Evolutionary conservation across 805 yeast species (phyloP), one percentile per base, ranked within the genome.

Genomic region (Candida tallmaniae): DNA sequence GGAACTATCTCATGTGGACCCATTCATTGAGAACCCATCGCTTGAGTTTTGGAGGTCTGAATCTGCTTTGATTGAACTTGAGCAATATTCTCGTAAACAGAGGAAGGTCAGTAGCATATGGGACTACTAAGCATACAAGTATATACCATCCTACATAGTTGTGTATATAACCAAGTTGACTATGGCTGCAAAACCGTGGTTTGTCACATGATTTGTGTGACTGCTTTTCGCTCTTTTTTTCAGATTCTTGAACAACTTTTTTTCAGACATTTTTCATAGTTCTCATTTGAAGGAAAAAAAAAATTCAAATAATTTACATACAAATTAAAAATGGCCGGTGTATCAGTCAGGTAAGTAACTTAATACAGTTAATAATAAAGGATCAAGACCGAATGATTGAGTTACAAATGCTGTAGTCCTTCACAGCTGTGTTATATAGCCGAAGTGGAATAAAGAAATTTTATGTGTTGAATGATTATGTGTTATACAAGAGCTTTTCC

Each of bases 341-440:
- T 82, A 80, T 81, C 96, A 77, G 96, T 87, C 72, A 86, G 90
- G 95, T 85, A 84, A 65, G 95, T 83, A 44, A 18, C 7, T 20
- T 20, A 20, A n/a, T n/a, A n/a, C n/a, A n/a, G n/a, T n/a, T n/a
- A n/a, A n/a, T n/a, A n/a, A n/a, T n/a, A n/a, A n/a, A n/a, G n/a
- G n/a, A n/a, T n/a, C n/a, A n/a, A n/a, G n/a, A n/a, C n/a, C n/a
- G n/a, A n/a, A n/a, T n/a, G n/a, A n/a, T n/a, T n/a, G n/a, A n/a
- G n/a, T n/a, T n/a, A n/a, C n/a, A n/a, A n/a, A n/a, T n/a, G n/a
- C n/a, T n/a, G n/a, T n/a, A n/a, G n/a, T n/a, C n/a, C n/a, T n/a
- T n/a, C n/a, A n/a, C n/a, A n/a, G n/a, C n/a, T n/a, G n/a, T n/a
- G n/a, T n/a, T n/a, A n/a, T n/a, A n/a, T n/a, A n/a, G n/a, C n/a